Percentiles rank a stretch among this genome's conserved stretches.
phyloP scores from a whole-genome alignment of 2,329 filamentous ascomycete species.

The Stagonosporopsis cucurbitacearum region DNA sequence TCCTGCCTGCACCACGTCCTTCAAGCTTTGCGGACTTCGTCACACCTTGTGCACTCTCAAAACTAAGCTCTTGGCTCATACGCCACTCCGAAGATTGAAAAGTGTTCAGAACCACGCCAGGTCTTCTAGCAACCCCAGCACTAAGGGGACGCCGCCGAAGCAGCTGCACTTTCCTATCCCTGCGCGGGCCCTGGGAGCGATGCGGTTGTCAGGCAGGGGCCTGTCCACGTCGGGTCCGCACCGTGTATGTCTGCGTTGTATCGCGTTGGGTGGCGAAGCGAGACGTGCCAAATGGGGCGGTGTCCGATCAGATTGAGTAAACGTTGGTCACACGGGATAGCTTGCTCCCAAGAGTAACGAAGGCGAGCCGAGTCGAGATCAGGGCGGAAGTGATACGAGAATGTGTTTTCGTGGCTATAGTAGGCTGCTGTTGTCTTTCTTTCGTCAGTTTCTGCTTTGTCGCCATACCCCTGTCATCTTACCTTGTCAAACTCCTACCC shows the following conservation, averaged over 20 bases:
- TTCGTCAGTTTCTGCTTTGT: not conserved
- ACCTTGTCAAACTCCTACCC: not conserved
- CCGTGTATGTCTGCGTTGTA: slow-evolving; percentile 22
- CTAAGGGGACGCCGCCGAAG: slow-evolving; percentile 10
- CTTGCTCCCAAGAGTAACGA: not conserved
- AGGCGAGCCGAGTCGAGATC: not conserved
- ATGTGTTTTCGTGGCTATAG: not conserved
- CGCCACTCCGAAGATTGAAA: slow-evolving; percentile 13
- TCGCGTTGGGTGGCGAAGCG: slow-evolving; percentile 17
- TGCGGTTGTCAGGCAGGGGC: slow-evolving; percentile 13
- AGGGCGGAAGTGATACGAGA: not conserved
- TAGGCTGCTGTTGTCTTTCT: not conserved
- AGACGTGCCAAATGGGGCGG: not conserved
- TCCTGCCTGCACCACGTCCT: not conserved
- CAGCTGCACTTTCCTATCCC: slow-evolving; percentile 18
- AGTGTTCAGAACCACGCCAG: slow-evolving; percentile 25
- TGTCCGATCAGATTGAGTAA: not conserved
- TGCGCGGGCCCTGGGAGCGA: slow-evolving; percentile 19
- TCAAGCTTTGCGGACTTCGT: not conserved
- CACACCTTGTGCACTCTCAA: slow-evolving; percentile 5
- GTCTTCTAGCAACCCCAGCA: slow-evolving; percentile 12
- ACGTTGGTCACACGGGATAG: too few species aligned
- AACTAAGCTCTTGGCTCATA: slow-evolving; percentile 18
- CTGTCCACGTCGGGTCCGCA: slow-evolving; percentile 20
- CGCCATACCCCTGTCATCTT: not conserved